phyloP scores from a whole-genome alignment of 2,329 filamentous ascomycete genomes.

The Neofusicoccum sp. region DNA sequence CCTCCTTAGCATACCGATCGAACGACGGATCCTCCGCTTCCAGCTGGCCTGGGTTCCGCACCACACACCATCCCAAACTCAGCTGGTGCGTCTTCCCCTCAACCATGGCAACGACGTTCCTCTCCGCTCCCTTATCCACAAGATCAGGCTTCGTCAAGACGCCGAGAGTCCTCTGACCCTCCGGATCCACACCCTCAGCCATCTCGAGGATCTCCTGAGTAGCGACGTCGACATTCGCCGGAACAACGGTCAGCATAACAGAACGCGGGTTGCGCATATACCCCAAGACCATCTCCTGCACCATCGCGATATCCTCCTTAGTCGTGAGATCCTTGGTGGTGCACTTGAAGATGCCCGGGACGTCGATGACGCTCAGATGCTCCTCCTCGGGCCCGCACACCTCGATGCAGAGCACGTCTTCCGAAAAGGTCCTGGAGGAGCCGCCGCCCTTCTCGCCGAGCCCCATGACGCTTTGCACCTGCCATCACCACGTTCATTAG shows the following conservation, averaged over 20 bases:
- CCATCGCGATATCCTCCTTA: conserved; percentile 30
- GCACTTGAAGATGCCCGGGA: conserved; percentile 50
- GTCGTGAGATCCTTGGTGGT: conserved; percentile 28
- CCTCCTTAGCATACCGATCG: conserved; percentile 37
- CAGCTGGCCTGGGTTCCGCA: conserved; percentile 49
- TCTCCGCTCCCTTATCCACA: conserved; percentile 39
- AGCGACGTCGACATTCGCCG: conserved; percentile 43
- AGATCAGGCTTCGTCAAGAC: conserved; percentile 43
- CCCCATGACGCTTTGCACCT: conserved; percentile 57
- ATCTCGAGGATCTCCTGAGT: conserved; percentile 51
- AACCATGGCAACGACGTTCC: conserved; percentile 43
- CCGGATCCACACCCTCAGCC: conserved; percentile 38
- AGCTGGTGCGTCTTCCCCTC: conserved; percentile 45
- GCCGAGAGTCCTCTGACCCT: conserved; percentile 38
- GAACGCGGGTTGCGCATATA: conserved; percentile 35
- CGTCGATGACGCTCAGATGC: conserved; percentile 48
- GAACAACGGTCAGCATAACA: conserved; percentile 35
- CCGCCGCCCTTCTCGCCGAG: conserved; percentile 14
- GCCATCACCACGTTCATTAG: background rate
- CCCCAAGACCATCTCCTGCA: conserved; percentile 29
- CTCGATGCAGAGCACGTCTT: conserved; percentile 47
- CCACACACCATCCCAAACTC: conserved; percentile 56
- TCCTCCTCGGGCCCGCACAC: conserved; percentile 45
- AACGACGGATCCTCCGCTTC: conserved; percentile 26
- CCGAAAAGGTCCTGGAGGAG: conserved; percentile 38